Conservation (phyloP, 78 protist genomes). For the Dictyostelium brefeldianum region DNA sequence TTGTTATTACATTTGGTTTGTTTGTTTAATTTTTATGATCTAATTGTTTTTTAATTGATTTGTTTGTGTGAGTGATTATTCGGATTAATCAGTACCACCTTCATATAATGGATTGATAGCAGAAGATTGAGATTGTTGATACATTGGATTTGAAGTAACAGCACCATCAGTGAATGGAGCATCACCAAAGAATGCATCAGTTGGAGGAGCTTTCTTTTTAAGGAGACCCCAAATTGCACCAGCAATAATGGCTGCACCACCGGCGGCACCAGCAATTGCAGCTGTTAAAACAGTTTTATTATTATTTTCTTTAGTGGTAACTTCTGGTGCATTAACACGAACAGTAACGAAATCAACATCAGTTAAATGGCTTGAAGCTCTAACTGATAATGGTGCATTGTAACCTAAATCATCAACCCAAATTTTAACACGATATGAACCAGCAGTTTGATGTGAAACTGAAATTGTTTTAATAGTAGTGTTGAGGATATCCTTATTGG, state of each 20-base stretch:
- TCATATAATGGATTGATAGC: conserved; percentile 68
- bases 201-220: conserved; percentile 50
- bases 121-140: conserved; percentile 1
- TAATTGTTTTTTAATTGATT: too few relatives aligned
- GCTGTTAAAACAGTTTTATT: conserved; percentile 67
- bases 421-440: background rate
- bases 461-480: background rate
- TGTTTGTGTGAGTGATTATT: too few relatives aligned
- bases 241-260: conserved; percentile 64
- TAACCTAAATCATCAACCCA: conserved; percentile 32
- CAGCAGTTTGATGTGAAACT: background rate
- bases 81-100: too few relatives aligned
- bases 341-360: background rate
- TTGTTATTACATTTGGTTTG: too few relatives aligned
- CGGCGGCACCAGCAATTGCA: conserved; percentile 76
- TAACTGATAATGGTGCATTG: background rate
- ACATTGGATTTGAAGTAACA: conserved; percentile 52
- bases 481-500: background rate
- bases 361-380: background rate
- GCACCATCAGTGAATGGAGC: conserved; percentile 52
- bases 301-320: background rate
- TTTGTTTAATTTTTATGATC: too few relatives aligned
- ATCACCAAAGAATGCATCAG: conserved; percentile 74
- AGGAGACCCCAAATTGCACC: conserved; percentile 51
- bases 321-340: background rate